Evolutionary conservation across 2,329 filamentous ascomycete species (phyloP).

Genomic region (Xylaria sp.): DNA sequence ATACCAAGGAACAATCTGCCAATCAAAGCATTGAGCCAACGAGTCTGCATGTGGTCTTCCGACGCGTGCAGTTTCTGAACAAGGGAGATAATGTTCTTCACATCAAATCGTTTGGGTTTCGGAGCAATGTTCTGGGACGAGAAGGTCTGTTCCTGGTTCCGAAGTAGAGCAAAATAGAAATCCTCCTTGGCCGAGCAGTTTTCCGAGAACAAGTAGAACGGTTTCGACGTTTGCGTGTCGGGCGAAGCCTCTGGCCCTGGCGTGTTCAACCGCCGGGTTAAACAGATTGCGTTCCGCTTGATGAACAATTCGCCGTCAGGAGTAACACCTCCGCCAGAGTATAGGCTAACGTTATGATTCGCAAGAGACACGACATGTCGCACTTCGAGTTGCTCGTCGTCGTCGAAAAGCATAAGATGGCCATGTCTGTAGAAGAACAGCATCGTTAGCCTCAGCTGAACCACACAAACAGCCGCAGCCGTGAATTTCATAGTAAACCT

Average conservation of each 20-base stretch:
- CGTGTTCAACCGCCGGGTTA: slow-evolving; percentile 54
- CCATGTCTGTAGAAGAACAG: slow-evolving; percentile 60
- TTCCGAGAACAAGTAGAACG: slow-evolving; percentile 91
- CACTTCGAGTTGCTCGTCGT: slow-evolving; percentile 90
- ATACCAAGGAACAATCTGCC: slow-evolving; percentile 83
- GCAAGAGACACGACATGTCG: slow-evolving; percentile 91
- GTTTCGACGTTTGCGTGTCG: slow-evolving; percentile 60
- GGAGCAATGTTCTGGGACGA: slow-evolving; percentile 55
- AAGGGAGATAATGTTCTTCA: slow-evolving; percentile 79
- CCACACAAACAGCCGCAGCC: background rate
- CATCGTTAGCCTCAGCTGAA: slow-evolving; percentile 1
- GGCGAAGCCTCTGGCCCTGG: slow-evolving; percentile 50
- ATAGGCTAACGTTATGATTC: slow-evolving; percentile 79
- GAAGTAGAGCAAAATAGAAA: slow-evolving; percentile 89
- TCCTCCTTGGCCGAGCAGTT: slow-evolving; percentile 97
- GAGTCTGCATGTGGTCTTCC: slow-evolving; percentile 81
- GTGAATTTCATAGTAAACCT: slow-evolving; percentile 32
- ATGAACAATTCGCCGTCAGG: slow-evolving; percentile 93
- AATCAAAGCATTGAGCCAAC: slow-evolving; percentile 90
- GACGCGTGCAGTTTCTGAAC: slow-evolving; percentile 88
- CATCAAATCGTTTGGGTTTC: slow-evolving; percentile 69
- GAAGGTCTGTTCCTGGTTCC: slow-evolving; percentile 70
- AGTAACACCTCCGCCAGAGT: slow-evolving; percentile 70
- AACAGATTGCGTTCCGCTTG: slow-evolving; percentile 83
- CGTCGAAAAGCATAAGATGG: slow-evolving; percentile 95